Conservation (phyloP, 2,329 filamentous ascomycete species). For the Alternaria sp. region DNA sequence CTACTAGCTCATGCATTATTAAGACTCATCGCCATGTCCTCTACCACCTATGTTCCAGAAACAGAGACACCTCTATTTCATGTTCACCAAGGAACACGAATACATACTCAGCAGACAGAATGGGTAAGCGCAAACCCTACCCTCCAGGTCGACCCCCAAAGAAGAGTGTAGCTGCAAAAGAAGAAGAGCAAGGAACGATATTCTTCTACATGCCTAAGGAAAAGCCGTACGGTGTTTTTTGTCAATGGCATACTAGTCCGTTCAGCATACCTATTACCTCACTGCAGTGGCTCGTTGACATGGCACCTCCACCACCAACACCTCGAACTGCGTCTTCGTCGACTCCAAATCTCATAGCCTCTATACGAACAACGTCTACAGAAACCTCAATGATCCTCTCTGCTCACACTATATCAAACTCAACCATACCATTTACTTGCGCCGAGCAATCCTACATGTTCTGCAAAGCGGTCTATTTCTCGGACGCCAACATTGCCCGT, state of each 20-base stretch:
- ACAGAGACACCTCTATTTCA: no score
- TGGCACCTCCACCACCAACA: not conserved
- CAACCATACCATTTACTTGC: slow-evolving; percentile 18
- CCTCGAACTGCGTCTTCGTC: not conserved
- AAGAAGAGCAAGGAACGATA: not conserved
- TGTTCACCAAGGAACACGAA: not conserved
- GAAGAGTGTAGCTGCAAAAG: not conserved
- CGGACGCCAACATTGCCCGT: slow-evolving; percentile 9
- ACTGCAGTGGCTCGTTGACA: slow-evolving; percentile 13
- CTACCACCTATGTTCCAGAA: not conserved
- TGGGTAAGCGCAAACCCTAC: not conserved
- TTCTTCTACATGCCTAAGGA: slow-evolving; percentile 46
- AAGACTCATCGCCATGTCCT: not conserved
- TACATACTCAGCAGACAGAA: not conserved
- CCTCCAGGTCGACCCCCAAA: not conserved
- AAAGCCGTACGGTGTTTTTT: slow-evolving; percentile 57
- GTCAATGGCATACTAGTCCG: slow-evolving; percentile 61
- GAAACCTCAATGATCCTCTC: not conserved
- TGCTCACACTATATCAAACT: not conserved
- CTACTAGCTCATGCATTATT: not conserved
- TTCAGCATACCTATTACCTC: slow-evolving; percentile 52
- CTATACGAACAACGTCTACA: not conserved
- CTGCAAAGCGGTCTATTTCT: slow-evolving; percentile 28
- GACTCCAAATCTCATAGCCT: no score
- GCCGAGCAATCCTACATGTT: slow-evolving; percentile 31